Percentiles rank a stretch among this genome's conserved stretches.
Evolutionary conservation across 805 yeast genomes (phyloP).

Genomic region (Candida odintsovae): DNA sequence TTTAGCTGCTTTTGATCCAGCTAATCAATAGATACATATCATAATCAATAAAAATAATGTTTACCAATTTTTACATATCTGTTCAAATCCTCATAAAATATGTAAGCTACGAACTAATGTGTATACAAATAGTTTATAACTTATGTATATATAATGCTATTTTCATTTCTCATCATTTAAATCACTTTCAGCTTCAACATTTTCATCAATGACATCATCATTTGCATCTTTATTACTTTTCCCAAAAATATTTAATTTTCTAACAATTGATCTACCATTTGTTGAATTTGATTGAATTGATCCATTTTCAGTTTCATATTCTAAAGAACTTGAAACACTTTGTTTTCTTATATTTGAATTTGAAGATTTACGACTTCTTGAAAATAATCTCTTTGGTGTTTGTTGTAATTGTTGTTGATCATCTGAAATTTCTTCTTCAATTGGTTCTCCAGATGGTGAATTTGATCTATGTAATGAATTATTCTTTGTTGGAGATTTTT

Average conservation of each 20-base stretch:
- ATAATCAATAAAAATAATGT: no score
- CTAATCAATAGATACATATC: conserved; percentile 3
- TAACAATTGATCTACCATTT: conserved; percentile 16
- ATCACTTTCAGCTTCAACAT: conserved; percentile 11
- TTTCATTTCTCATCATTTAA: not conserved
- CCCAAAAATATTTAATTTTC: conserved; percentile 22
- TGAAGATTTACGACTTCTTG: conserved; percentile 16
- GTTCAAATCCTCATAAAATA: no score
- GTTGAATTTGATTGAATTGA: conserved; percentile 14
- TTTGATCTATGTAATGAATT: conserved; percentile 2
- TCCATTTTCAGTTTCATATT: conserved; percentile 1
- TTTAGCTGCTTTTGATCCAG: conserved; percentile 26
- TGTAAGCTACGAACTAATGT: not conserved
- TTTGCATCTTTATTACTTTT: conserved; percentile 6
- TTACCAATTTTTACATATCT: not conserved
- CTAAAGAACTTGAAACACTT: conserved; percentile 14
- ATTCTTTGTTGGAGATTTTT: conserved; percentile 18
- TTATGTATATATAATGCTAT: not conserved
- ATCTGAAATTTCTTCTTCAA: conserved; percentile 17
- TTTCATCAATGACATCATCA: conserved; percentile 17
- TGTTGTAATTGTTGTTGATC: not conserved
- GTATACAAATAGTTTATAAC: no score
- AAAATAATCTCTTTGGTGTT: conserved; percentile 16
- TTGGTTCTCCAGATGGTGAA: conserved; percentile 14
- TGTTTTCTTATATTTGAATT: conserved; percentile 14